Evolutionary conservation across 2,329 filamentous ascomycete species (phyloP).

Genomic region (Scleromitrula shiraiana): DNA sequence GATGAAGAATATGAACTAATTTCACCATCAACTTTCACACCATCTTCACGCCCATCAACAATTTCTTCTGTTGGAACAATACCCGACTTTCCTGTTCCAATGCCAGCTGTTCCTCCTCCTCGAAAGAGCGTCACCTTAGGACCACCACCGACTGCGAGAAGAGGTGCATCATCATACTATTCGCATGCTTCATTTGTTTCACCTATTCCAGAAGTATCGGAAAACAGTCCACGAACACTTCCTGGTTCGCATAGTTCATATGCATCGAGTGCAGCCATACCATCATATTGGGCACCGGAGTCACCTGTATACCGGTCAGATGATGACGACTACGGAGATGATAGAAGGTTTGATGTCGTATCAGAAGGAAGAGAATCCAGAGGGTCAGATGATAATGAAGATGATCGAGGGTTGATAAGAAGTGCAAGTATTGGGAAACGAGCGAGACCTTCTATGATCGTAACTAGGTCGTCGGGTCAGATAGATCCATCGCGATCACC

Average conservation of each 20-base stretch:
- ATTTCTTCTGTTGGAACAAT: constrained; percentile 48
- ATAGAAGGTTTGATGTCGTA: constrained; percentile 16
- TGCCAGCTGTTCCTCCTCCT: constrained; percentile 22
- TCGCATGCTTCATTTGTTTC: constrained; percentile 61
- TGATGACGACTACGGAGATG: constrained; percentile 20
- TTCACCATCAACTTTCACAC: constrained; percentile 30
- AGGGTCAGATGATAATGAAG: constrained; percentile 32
- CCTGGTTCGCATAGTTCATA: constrained; percentile 54
- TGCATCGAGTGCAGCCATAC: constrained; percentile 66
- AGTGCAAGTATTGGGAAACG: constrained; percentile 55
- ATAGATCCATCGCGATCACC: constrained; percentile 6
- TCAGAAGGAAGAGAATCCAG: constrained; percentile 24
- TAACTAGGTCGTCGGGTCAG: constrained; percentile 31
- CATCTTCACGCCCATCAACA: constrained; percentile 45
- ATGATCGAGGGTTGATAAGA: constrained; percentile 49
- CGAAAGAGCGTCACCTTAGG: constrained; percentile 47
- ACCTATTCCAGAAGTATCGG: constrained; percentile 58
- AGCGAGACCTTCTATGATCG: constrained; percentile 49
- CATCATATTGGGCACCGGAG: constrained; percentile 53
- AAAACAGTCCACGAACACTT: constrained; percentile 40
- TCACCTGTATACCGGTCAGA: constrained; percentile 31
- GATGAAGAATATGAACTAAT: constrained; percentile 2
- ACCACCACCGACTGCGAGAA: constrained; percentile 51
- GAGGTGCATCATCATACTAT: constrained; percentile 57
- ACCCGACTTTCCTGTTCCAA: constrained; percentile 39